Conservation (phyloP, 129 eudicot genomes). For the Kitagawia praeruptora region DNA sequence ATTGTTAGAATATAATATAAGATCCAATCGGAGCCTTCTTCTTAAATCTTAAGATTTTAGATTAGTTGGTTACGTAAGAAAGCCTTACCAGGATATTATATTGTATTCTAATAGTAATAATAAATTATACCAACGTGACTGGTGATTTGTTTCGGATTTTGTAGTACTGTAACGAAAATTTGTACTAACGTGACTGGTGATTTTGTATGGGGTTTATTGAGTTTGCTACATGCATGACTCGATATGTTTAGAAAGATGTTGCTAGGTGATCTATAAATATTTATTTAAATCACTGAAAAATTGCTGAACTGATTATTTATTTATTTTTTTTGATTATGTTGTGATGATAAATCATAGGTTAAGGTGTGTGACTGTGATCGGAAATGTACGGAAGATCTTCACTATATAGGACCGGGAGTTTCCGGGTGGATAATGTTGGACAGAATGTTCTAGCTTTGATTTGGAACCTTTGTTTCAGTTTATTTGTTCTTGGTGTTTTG, state of each 20-base stretch:
- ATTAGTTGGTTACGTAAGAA: too few relatives aligned
- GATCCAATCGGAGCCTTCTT: too few relatives aligned
- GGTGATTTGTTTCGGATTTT: background rate
- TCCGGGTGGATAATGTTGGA: slow-evolving; percentile 73
- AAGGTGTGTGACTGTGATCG: background rate
- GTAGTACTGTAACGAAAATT: background rate
- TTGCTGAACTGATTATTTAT: background rate
- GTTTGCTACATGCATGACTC: background rate
- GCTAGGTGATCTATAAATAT: background rate
- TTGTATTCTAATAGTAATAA: too few relatives aligned
- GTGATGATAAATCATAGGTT: background rate
- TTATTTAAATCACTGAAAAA: too few relatives aligned
- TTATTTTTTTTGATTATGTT: background rate
- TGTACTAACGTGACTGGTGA: background rate
- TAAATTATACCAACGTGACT: too few relatives aligned
- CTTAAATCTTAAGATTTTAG: too few relatives aligned
- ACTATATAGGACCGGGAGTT: slow-evolving; percentile 43
- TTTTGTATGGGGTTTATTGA: background rate
- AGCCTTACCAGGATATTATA: too few relatives aligned
- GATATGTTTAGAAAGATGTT: background rate
- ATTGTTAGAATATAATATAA: too few relatives aligned
- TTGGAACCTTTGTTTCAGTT: slow-evolving; percentile 58
- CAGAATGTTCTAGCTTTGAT: slow-evolving; percentile 66
- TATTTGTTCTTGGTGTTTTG: slow-evolving; percentile 66
- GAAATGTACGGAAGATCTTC: slow-evolving; percentile 55